Evolutionary conservation across 495 filamentous ascomycete genomes (phyloP), one percentile per base, ranked within the genome.

Genomic region (Hyaloscypha hepaticicola): DNA sequence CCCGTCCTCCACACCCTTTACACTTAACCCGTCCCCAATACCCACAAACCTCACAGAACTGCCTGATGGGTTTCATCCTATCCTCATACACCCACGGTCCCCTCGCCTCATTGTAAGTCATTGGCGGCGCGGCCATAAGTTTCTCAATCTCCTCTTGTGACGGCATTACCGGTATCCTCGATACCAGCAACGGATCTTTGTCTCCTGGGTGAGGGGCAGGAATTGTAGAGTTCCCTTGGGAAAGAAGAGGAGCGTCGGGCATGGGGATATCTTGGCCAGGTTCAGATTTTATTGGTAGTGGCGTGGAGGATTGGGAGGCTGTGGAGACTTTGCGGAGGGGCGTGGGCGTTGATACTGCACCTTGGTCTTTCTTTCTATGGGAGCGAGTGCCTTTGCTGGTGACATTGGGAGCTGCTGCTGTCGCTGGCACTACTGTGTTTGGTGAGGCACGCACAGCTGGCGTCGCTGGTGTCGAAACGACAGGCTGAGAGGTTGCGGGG

Each of bases 1-100:
- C 89, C 67, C 90, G 75, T 60, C 83, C 79, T 38, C 91, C 91
- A 77, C 93, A 97, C 76, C 87, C 93, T 78, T 88, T 85, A 75
- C 93, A 97, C 75, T 83, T 85, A 29, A 92, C 89, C 67, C 89
- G 82, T 1, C 93, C 93, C 93, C 93, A 97, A 75, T 95, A 96
- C 31, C 93, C 93, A 76, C 93, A 97, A 58, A 93, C 87, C 71
- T 89, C 90, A 77, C 93, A 97, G 72, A 97, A 97, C 27, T 74
- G 72, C 58, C 92, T 80, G 58, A 80, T 77, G n/a, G 90, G 86
- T 57, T 84, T 86, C 58, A 64, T 65, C 63, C 58, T 77, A 50
- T 69, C 71, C 5, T 78, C 69, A 0, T 78, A 66, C 2, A 84
- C 78, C 62, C 85, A 85, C 12, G 76, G 78, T 0, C 83, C 87